Percentiles rank a stretch among this genome's conserved stretches.
These are phyloP conservation scores for Dendrobium chrysotoxum DNA, from an alignment of 106 monocot genomes.

Conservation along the genomic window DNA sequence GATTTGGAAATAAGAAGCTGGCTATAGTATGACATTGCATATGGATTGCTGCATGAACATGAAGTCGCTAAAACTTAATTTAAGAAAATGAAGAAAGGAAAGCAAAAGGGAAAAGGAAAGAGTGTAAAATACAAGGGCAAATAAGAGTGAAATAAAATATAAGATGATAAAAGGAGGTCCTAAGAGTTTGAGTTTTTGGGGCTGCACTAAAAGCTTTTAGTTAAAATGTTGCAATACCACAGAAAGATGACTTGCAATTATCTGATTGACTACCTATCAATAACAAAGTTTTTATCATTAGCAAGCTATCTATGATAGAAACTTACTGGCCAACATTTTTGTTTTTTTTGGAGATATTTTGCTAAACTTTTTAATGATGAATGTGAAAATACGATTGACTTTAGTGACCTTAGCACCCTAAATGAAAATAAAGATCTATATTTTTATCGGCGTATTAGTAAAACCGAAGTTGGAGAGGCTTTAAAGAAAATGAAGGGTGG, in stretches of 20 bases:
- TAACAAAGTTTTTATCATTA: background rate
- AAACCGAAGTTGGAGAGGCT: too few species aligned
- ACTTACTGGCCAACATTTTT: too few species aligned
- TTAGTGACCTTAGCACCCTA: too few species aligned
- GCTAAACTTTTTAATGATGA: too few species aligned
- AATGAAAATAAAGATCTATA: too few species aligned
- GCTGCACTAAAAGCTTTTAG: background rate
- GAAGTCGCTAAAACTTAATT: background rate
- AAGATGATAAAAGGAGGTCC: background rate
- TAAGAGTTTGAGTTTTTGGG: background rate
- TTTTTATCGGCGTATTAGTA: too few species aligned
- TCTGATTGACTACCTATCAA: background rate
- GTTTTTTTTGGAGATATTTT: too few species aligned
- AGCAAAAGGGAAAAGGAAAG: background rate
- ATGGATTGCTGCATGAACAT: background rate
- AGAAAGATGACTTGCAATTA: background rate
- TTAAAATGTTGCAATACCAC: background rate
- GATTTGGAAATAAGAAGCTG: background rate
- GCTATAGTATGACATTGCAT: background rate
- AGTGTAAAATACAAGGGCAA: background rate
- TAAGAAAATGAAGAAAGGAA: background rate
- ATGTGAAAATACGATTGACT: too few species aligned
- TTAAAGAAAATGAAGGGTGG: too few species aligned
- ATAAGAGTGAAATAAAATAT: background rate
- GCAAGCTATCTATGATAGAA: too few species aligned